Evolutionary conservation across 441 rosid genomes (phyloP), one percentile per base, ranked within the genome.

Genomic region (Capsella rubella): DNA sequence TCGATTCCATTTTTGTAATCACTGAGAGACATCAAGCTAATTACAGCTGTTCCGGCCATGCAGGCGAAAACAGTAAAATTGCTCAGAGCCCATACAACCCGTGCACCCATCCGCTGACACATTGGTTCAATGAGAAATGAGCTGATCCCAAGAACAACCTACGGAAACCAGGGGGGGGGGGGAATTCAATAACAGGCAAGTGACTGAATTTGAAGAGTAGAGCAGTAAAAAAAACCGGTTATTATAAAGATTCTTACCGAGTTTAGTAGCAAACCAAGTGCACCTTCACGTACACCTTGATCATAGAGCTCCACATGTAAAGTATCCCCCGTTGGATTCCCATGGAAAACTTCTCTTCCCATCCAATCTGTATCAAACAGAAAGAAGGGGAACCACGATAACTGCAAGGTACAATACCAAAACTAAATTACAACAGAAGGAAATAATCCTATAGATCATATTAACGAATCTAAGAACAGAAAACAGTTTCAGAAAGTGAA

Each of bases 281-380:
- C 96, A 85, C 99, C 98, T 86, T 92, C 92, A 80, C 98, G 86
- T 77, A 90, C 97, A 64, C 98, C 99, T 83, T 87, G 85, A 82
- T 86, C 84, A 77, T 91, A 95, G 31, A 90, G 86, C 69, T 84
- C 80, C 18, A 85, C 86, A 73, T 77, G 88, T 71, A 75, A 50
- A 50, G 85, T 58, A 78, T 70, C 82, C 69, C 95, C 95, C n/a
- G 81, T 89, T 15, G 99, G 98, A 86, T 95, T 78, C 43, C 98
- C 99, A 69, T 89, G 96, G 81, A 92, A 92, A 55, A 95, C 96
- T 84, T 95, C 98, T 80, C 96, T 88, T 47, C 99, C 99, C 99
- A 95, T 95, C 99, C 99, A 95, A 82, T 95, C 98, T 34, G 96
- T 91, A 84, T 95, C 98, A 64, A 92, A 95, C 66, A 95, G 87